Evolutionary conservation across 768 basidiomycete genomes (phyloP).

Genomic region (Tephrocybe sp.): DNA sequence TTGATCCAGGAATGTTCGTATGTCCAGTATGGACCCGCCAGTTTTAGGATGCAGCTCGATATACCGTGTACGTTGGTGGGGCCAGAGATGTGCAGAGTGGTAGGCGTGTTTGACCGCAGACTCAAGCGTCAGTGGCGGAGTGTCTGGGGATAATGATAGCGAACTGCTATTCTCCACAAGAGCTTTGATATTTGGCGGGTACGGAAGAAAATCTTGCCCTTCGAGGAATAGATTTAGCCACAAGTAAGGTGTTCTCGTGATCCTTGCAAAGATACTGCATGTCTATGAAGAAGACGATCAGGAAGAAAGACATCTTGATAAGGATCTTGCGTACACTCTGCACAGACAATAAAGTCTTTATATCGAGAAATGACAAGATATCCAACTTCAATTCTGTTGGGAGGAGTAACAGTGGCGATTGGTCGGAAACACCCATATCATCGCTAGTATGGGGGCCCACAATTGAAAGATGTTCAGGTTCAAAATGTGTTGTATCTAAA

Average conservation of each 20-base stretch:
- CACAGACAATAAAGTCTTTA: constrained; percentile 2
- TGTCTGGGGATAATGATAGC: background rate
- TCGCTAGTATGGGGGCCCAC: background rate
- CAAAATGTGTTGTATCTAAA: too few species aligned
- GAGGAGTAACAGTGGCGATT: constrained; percentile 3
- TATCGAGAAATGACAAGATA: constrained; percentile 8
- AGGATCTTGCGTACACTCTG: background rate
- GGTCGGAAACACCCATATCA: background rate
- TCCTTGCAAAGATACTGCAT: background rate
- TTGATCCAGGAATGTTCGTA: constrained; percentile 43
- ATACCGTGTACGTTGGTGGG: constrained; percentile 6
- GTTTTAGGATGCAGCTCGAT: constrained; percentile 4
- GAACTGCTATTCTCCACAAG: background rate
- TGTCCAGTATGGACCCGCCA: constrained; percentile 26
- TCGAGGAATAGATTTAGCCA: constrained; percentile 2
- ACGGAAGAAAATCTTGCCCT: background rate
- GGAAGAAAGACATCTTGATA: background rate
- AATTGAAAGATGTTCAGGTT: too few species aligned
- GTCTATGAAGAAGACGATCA: background rate
- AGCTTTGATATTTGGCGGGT: background rate
- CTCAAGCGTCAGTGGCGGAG: constrained; percentile 2
- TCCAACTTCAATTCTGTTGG: constrained; percentile 11
- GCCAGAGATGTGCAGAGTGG: constrained; percentile 13
- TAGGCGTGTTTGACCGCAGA: constrained; percentile 2
- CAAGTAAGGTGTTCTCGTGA: background rate